Evolutionary conservation across 495 filamentous ascomycete species (phyloP), one percentile per base, ranked within the genome.

Genomic region (Aspergillus bertholletiae): DNA sequence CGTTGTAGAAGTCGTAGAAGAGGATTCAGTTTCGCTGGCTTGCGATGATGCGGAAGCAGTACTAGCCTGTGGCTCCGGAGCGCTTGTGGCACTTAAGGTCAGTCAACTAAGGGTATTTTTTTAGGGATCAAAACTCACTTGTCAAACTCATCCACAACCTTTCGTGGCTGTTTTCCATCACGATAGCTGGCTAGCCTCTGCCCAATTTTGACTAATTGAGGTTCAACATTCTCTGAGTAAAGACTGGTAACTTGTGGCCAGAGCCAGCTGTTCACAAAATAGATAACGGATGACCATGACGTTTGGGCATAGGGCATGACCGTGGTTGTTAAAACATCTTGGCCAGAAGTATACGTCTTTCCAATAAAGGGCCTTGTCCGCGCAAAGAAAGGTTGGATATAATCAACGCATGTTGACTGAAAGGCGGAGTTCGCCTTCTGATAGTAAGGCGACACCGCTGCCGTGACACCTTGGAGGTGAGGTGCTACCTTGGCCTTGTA

Each of bases 211-310:
- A 94, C 83, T 1, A 99, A 79, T 66, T 99, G 94, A 11, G 95
- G 95, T 71, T 97, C 92, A 7, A 99, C 93, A 59, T 93, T 94
- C 64, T 94, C 84, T 28, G 86, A 85, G 60, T 96, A 97, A 11
- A 96, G 71, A 22, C 89, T 80, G 24, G 86, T 80, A 7, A 97
- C 21, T 60, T 85, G 84, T 7, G 92, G 92, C 88, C 88, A 94
- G 12, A 96, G 61, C 2, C 81, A 88, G 40, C 83, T 78, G 46
- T 88, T 83, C 12, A 90, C 73, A 60, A 96, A 89, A n/a, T 79
- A 68, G 45, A 80, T 79, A 2, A 77, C 80, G 27, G 82, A 83
- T 13, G 82, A 79, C 83, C 85, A 90, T 3, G 83, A 83, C 73
- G 80, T 86, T 45, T 80, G 80, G 2, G 80, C 80, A 45, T 89